These are phyloP conservation scores for Alternaria dauci DNA, from an alignment of 2,329 filamentous ascomycete species.

Conservation along the genomic window DNA sequence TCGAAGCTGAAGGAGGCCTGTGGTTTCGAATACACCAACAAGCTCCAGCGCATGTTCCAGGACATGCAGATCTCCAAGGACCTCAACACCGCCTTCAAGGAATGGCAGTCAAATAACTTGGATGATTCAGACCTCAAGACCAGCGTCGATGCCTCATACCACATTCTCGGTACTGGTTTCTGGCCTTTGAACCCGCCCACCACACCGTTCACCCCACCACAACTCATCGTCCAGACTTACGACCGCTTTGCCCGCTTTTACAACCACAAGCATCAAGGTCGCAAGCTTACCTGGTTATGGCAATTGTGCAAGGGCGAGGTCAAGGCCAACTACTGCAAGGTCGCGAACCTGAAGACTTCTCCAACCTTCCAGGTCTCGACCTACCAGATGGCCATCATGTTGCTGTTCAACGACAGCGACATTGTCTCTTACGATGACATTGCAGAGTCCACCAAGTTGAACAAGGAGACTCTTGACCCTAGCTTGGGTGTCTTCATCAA, in stretches of 20 bases:
- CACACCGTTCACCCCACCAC: slow-evolving; percentile 87
- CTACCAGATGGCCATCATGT: slow-evolving; percentile 95
- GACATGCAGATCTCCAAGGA: slow-evolving; percentile 99
- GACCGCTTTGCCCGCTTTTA: slow-evolving; percentile 93
- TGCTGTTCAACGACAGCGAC: slow-evolving; percentile 94
- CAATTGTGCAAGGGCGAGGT: slow-evolving; percentile 97
- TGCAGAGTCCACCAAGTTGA: slow-evolving; percentile 78
- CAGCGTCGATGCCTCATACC: slow-evolving; percentile 84
- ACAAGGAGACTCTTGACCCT: slow-evolving; percentile 83
- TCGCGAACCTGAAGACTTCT: slow-evolving; percentile 72
- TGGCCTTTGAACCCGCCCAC: slow-evolving; percentile 91
- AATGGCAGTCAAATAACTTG: slow-evolving; percentile 73
- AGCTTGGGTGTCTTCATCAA: slow-evolving; percentile 88
- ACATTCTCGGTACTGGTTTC: slow-evolving; percentile 94
- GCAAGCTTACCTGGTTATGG: slow-evolving; percentile 98
- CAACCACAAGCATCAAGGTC: slow-evolving; percentile 93
- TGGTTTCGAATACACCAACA: slow-evolving; percentile 99
- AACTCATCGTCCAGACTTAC: slow-evolving; percentile 84
- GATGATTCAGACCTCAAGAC: slow-evolving; percentile 71
- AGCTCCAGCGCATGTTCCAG: slow-evolving; percentile 99
- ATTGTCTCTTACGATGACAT: slow-evolving; percentile 89
- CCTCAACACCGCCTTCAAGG: slow-evolving; percentile 87
- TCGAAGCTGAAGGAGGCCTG: slow-evolving; percentile 98
- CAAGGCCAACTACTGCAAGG: slow-evolving; percentile 89
- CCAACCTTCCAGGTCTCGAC: slow-evolving; percentile 98